phyloP scores from a whole-genome alignment of 2,329 filamentous ascomycete species.

The Diaporthe humulicola region DNA sequence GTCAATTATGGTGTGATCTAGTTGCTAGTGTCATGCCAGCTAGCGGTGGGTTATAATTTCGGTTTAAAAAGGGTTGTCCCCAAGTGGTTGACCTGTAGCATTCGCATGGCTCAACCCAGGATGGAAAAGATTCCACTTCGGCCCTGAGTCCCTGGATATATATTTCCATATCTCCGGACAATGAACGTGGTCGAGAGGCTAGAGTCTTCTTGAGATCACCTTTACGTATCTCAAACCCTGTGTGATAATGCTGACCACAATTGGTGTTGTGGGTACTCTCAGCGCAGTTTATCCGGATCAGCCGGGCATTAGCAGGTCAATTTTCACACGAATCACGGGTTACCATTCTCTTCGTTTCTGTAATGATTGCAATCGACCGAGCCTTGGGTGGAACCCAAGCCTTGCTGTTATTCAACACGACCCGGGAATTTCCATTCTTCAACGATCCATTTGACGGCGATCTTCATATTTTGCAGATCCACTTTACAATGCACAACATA shows the following conservation, averaged over 20 bases:
- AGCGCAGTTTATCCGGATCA: not conserved
- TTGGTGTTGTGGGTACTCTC: not conserved
- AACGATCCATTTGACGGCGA: not conserved
- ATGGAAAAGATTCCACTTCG: not conserved
- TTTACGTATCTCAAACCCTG: not conserved
- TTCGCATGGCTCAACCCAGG: not conserved
- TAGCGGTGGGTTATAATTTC: not conserved
- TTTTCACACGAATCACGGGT: constrained; percentile 3
- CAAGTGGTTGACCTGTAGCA: not conserved
- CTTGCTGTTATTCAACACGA: not conserved
- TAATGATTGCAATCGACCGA: not conserved
- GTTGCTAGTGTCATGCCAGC: not conserved
- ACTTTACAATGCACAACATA: not conserved
- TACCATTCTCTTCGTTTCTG: not conserved
- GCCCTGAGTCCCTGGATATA: not conserved
- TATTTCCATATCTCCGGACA: not conserved
- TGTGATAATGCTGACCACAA: not conserved
- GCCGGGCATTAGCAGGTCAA: not conserved
- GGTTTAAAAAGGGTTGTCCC: no score
- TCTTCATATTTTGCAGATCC: not conserved
- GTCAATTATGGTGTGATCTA: not conserved
- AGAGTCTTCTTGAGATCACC: not conserved
- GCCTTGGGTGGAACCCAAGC: not conserved
- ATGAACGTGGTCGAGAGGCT: not conserved
- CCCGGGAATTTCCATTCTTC: not conserved